Evolutionary conservation across 1,284 basidiomycete species (phyloP).

Genomic region (Irpex sp.): DNA sequence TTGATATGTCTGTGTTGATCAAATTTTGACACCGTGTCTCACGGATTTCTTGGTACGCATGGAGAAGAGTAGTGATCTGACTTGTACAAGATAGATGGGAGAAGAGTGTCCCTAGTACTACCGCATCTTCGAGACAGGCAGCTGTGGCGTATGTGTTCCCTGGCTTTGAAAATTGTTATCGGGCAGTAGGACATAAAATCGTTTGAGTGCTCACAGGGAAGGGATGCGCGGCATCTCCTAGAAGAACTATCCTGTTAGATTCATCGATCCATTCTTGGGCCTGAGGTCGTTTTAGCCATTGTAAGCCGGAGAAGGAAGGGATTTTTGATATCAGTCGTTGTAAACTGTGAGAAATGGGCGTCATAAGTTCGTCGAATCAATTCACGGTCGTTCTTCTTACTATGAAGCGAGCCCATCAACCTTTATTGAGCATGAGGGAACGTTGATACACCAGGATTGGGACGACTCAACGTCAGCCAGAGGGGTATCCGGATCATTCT

Average conservation of each 20-base stretch:
- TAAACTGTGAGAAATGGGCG: background rate
- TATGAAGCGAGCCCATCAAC: background rate
- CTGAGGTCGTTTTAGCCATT: background rate
- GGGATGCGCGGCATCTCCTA: slow-evolving; percentile 11
- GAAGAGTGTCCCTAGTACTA: slow-evolving; percentile 24
- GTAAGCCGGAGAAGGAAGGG: background rate
- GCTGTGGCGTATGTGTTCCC: slow-evolving; percentile 19
- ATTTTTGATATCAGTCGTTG: background rate
- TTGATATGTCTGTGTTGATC: slow-evolving; percentile 10
- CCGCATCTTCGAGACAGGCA: slow-evolving; percentile 26
- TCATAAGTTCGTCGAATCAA: no score
- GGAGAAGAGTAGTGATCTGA: slow-evolving; percentile 18
- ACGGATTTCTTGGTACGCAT: slow-evolving; percentile 23
- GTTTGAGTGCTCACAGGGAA: background rate
- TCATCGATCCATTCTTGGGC: slow-evolving; percentile 1
- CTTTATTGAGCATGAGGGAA: background rate
- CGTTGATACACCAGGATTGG: background rate
- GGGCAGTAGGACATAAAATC: background rate
- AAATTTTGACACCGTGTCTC: slow-evolving; percentile 12
- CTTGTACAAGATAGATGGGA: slow-evolving; percentile 15
- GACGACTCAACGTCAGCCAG: background rate
- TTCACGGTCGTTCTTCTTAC: no score
- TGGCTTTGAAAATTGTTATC: slow-evolving; percentile 11
- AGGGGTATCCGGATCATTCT: background rate
- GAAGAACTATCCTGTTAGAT: slow-evolving; percentile 1